phyloP scores from a whole-genome alignment of 1,284 basidiomycete species.

The Crepidotus sp. region DNA sequence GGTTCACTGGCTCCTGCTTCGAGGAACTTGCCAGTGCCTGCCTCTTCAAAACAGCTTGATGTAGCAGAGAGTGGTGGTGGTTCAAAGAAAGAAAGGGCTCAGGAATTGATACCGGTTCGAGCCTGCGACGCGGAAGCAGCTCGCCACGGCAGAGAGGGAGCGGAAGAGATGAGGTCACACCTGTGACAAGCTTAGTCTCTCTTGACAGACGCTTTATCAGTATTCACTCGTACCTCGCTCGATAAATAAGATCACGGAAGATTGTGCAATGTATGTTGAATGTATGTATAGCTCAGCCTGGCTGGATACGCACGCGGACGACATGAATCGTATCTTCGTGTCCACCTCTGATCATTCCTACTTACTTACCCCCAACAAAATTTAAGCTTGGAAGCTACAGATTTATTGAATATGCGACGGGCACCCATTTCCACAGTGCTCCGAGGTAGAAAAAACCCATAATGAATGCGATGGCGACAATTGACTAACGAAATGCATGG shows the following conservation, averaged over 20 bases:
- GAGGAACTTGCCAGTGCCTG: neutral
- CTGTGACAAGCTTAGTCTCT: too few relatives aligned
- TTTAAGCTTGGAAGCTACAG: neutral
- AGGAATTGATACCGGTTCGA: too few relatives aligned
- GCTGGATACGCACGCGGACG: too few relatives aligned
- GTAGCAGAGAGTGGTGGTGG: neutral
- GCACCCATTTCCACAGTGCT: neutral
- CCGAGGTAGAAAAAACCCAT: constrained; percentile 7
- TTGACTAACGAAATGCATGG: constrained; percentile 17
- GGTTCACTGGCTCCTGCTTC: neutral
- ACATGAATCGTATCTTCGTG: too few relatives aligned
- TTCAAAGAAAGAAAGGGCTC: neutral
- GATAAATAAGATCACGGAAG: too few relatives aligned
- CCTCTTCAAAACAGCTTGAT: neutral
- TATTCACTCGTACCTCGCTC: too few relatives aligned
- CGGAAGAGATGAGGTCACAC: too few relatives aligned
- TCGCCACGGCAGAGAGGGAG: too few relatives aligned
- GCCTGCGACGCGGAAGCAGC: too few relatives aligned
- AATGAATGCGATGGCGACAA: constrained; percentile 7
- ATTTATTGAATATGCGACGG: neutral
- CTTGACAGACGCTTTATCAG: too few relatives aligned
- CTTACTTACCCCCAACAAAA: neutral
- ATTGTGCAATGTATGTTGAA: too few relatives aligned
- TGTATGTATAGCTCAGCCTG: too few relatives aligned
- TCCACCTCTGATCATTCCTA: neutral